Base-by-base conservation (phyloP, 1,139 yeast species). In the Kluyveromyces marxianus region DNA sequence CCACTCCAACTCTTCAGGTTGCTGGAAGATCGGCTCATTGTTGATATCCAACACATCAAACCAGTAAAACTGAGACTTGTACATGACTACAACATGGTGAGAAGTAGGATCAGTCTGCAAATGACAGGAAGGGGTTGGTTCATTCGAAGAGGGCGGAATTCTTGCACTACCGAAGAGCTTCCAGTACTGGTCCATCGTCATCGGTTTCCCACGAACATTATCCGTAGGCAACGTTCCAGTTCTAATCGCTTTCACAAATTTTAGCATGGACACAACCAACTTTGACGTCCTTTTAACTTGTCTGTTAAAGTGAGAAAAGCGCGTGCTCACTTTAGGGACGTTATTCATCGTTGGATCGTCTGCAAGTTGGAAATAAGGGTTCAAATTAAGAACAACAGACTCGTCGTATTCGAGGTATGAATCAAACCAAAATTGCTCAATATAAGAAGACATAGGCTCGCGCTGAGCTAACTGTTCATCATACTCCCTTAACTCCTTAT, bases 361-460 rank as follows among this genome's bases (percentile, higher is more conserved):
- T 62, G 86, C 95, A 49, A 87, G 73, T 50, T 87, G 72, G 63
- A 87, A 86, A 60, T 85, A 87, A 0, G 96, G 96, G 58, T 87
- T 87, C 57, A 87, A 72, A 65, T 87, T 87, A 51, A 87, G 72
- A 33, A 87, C 96, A 44, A 87, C 95, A 0, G 88, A 95, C 27
- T 87, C 83, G 65, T 87, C 95, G 62, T 83, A 84, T 64, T 81
- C 83, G 54, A 87, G 72, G 64, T 87, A 87, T 3, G 95, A 78
- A 59, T 87, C 95, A 64, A 79, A 86, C 96, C 96, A 87, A 62
- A 87, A 87, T 62, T 87, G 95, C 64, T 87, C 95, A 53, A 87
- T 87, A 64, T 82, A 87, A n/a, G 90, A 81, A 47, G 84, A 65
- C 48, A 76, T 70, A 6, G 85, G 71, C 59, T 84, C 86, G 27